Conservation (phyloP, 306 rosid species). For the Prunus armeniaca region DNA sequence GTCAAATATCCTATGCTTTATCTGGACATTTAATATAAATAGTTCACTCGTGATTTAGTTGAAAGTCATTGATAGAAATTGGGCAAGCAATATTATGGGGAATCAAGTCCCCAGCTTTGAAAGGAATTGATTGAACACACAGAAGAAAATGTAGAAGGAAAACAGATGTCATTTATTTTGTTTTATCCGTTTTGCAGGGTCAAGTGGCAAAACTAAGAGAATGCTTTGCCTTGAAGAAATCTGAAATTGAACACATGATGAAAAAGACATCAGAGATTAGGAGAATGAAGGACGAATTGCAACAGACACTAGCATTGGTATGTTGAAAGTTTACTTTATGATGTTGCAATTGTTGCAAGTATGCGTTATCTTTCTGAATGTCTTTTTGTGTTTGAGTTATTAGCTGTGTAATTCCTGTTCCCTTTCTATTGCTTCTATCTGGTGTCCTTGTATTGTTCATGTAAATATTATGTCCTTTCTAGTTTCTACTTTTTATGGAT, state of each 20-base stretch:
- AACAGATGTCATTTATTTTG: not conserved
- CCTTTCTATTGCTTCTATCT: not conserved
- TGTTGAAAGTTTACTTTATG: constrained; percentile 15
- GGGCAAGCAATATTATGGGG: not conserved
- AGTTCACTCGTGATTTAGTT: not conserved
- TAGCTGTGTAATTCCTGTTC: not conserved
- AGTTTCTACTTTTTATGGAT: constrained; percentile 19
- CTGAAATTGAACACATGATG: constrained; percentile 56
- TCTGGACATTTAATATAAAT: not conserved
- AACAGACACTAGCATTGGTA: constrained; percentile 61
- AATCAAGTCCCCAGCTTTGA: not conserved
- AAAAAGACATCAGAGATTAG: constrained; percentile 63
- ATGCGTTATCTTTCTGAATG: not conserved
- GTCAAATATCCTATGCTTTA: not conserved
- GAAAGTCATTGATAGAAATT: not conserved
- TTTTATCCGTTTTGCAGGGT: constrained; percentile 38
- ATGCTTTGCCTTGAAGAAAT: constrained; percentile 42
- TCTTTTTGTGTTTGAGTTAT: not conserved
- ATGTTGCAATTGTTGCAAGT: not conserved
- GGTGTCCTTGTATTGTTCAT: not conserved
- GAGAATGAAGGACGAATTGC: constrained; percentile 59
- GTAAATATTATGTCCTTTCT: constrained; percentile 8
- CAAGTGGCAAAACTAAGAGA: constrained; percentile 46
- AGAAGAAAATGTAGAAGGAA: not conserved
- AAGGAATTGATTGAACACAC: not conserved